Conservation (phyloP, 2,329 filamentous ascomycete species). For the Botrytis deweyae region DNA sequence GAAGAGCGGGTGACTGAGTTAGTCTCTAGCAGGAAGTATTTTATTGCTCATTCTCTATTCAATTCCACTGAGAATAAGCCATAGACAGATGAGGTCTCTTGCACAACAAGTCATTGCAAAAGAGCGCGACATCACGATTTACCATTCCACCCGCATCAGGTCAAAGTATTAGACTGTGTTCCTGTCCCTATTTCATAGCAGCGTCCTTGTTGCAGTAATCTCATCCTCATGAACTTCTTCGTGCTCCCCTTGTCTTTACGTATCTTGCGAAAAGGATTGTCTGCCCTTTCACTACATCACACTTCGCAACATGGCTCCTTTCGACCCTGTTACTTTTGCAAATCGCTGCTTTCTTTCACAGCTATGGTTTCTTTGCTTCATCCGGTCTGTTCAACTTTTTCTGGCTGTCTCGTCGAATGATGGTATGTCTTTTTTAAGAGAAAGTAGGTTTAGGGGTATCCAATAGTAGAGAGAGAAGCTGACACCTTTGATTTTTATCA, state of each 20-base stretch:
- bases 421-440: background rate
- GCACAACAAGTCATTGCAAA: background rate
- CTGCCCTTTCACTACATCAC: background rate
- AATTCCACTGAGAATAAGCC: background rate
- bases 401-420: background rate
- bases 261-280: background rate
- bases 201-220: background rate
- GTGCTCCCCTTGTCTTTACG: conserved; percentile 7
- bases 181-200: background rate
- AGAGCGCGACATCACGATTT: background rate
- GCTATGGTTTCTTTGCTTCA: background rate
- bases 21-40: background rate
- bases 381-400: background rate
- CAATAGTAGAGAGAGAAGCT: background rate
- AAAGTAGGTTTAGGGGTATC: background rate
- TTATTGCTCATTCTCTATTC: background rate
- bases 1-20: background rate
- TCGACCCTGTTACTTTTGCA: background rate
- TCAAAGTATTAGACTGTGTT: background rate
- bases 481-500: background rate
- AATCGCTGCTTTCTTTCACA: background rate
- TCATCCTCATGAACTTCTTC: background rate
- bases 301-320: background rate
- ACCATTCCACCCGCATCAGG: background rate
- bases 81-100: background rate